phyloP scores from a whole-genome alignment of 306 rosid species.

The Sindora glabra region DNA sequence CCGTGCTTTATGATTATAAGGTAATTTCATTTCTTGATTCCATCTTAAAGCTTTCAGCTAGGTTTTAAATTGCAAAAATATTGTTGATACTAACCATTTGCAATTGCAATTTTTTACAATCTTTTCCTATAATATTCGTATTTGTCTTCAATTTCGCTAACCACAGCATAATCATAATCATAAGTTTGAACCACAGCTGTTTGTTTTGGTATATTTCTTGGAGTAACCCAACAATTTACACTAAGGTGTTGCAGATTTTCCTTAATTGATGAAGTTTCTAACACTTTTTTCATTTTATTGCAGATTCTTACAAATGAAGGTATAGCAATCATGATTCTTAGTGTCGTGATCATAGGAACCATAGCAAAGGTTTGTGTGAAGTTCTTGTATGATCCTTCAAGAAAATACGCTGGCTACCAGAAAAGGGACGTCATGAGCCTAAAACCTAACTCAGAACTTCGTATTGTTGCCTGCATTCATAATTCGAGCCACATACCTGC shows the following conservation, averaged over 20 bases:
- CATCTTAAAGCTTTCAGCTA: neutral
- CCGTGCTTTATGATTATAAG: neutral
- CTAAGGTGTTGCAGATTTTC: too few species aligned
- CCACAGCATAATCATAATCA: too few species aligned
- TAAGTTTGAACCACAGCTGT: too few species aligned
- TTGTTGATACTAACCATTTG: neutral
- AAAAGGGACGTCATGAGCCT: constrained; percentile 21
- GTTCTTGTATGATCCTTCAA: constrained; percentile 32
- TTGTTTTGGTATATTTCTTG: too few species aligned
- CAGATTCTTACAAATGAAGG: too few species aligned
- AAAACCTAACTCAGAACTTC: constrained; percentile 19
- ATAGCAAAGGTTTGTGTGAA: constrained; percentile 20
- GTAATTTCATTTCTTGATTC: neutral
- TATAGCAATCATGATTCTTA: neutral
- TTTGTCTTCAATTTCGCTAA: too few species aligned
- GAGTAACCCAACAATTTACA: too few species aligned
- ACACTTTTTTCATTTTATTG: too few species aligned
- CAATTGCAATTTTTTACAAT: too few species aligned
- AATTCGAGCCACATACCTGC: constrained; percentile 15
- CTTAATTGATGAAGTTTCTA: too few species aligned
- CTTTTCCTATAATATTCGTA: too few species aligned
- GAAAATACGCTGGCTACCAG: constrained; percentile 25
- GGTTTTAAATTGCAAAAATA: too few species aligned
- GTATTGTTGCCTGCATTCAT: constrained; percentile 25
- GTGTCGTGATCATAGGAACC: constrained; percentile 11